Evolutionary conservation across 768 basidiomycete genomes (phyloP), one percentile per base, ranked within the genome.

Genomic region (Russula compacta): DNA sequence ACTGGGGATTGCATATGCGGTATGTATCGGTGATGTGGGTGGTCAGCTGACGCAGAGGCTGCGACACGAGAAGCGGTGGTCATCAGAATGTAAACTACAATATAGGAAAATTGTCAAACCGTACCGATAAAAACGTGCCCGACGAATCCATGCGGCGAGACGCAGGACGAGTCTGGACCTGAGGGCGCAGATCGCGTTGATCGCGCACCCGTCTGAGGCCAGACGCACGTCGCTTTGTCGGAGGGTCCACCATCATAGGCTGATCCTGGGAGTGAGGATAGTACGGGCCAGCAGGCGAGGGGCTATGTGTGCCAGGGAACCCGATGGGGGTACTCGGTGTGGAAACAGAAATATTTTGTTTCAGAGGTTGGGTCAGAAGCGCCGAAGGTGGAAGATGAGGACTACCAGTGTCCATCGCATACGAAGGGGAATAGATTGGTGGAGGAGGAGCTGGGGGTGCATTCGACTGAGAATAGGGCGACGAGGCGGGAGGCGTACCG

Each of bases 1-100:
- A 99, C 64, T 83, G 78, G 11, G 95, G 90, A 72, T 98, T 98
- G 80, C 95, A 95, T 64, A 95, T 89, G 69, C 83, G 86, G 76
- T 89, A 99, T 17, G 94, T 98, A 63, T 94, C 88, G 57, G 92
- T 76, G 51, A 98, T 86, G 67, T 89, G 81, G 7, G 87, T 88
- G 2, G 97, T 98, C 51, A 99, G 74, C 63, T 84, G 82, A 60
- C 81, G 77, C 61, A 84, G 71, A 11, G 84, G 83, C 84, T 82
- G 70, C 52, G 58, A 59, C 46, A 46, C 59, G 40, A 65, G 52
- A 66, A 62, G 57, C 65, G 59, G 55, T 43, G 65, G 44, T 58
- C 40, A 65, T 12, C 53, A 57, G 55, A 55, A 32, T 50, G 53
- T 36, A 40, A 39, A 9, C 53, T 33, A 56, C 1, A 29, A 53